Evolutionary conservation across 2,329 filamentous ascomycete genomes (phyloP).

Genomic region (Diaporthe ampelina): DNA sequence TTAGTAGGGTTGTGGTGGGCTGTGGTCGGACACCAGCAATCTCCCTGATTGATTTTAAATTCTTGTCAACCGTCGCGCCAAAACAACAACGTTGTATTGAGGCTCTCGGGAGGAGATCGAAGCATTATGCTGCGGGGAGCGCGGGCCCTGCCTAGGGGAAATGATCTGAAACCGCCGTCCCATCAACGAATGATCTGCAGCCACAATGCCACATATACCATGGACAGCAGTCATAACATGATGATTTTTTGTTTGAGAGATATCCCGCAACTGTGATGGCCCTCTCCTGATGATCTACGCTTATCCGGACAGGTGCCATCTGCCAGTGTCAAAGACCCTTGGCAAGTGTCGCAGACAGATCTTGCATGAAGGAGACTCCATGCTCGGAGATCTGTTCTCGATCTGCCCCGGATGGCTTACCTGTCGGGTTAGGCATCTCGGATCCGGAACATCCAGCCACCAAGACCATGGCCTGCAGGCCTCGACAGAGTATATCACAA

Average conservation of each 20-base stretch:
- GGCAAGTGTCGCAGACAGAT: constrained; percentile 11
- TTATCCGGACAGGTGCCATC: constrained; percentile 25
- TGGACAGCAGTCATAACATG: constrained; percentile 11
- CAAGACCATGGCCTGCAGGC: neutral
- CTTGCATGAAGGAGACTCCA: neutral
- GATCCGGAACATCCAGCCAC: constrained; percentile 1
- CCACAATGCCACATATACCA: constrained; percentile 26
- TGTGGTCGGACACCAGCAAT: neutral
- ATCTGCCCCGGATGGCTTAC: neutral
- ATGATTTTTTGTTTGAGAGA: constrained; percentile 3
- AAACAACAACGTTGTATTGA: neutral
- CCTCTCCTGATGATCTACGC: neutral
- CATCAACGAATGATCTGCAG: constrained; percentile 30
- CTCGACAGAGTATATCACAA: neutral
- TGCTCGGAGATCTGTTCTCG: constrained; percentile 5
- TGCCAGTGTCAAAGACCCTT: constrained; percentile 13
- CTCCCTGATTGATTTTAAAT: constrained; percentile 18
- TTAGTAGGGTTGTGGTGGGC: neutral
- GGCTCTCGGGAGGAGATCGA: neutral
- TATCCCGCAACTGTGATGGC: neutral
- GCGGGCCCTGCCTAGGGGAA: neutral
- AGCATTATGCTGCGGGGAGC: neutral
- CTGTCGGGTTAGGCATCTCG: neutral
- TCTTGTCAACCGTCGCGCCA: neutral
- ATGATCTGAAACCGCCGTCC: constrained; percentile 25